Evolutionary conservation across 805 yeast genomes (phyloP).

Genomic region (Suhomyces prunicola): DNA sequence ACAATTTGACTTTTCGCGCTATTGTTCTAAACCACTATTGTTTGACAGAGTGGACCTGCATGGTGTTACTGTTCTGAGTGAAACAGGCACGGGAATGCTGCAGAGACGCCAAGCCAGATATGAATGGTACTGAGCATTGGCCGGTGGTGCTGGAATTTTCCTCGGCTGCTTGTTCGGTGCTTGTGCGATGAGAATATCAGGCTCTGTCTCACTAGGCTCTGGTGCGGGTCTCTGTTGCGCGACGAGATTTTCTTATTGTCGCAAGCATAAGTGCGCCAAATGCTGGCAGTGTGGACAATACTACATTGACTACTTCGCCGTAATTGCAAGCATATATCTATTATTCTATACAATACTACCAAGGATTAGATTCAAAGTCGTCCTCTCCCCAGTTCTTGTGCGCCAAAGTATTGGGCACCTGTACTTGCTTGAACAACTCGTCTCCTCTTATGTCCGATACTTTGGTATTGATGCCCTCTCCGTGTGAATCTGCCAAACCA

Average conservation of each 20-base stretch:
- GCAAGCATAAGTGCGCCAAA: background rate
- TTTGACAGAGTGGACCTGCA: background rate
- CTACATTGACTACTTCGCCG: background rate
- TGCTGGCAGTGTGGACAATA: background rate
- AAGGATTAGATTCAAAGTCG: slow-evolving; percentile 64
- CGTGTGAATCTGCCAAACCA: slow-evolving; percentile 1
- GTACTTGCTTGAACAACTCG: slow-evolving; percentile 47
- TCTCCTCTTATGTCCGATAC: slow-evolving; percentile 36
- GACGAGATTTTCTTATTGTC: background rate
- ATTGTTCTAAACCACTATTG: background rate
- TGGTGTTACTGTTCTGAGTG: background rate
- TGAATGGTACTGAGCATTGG: background rate
- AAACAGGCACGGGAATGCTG: background rate
- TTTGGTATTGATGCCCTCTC: background rate
- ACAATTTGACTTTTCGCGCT: background rate
- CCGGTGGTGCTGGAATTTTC: background rate
- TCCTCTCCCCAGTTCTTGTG: slow-evolving; percentile 49
- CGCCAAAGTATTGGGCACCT: slow-evolving; percentile 47
- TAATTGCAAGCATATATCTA: background rate
- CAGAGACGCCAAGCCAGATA: background rate
- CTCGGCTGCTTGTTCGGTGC: background rate
- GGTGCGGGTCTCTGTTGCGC: background rate
- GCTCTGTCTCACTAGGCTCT: background rate
- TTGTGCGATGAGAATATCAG: too few relatives aligned
- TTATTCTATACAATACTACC: slow-evolving; percentile 37